A percentile compares a stretch with the other conserved stretches of the same genome.
phyloP scores from a whole-genome alignment of 1,284 basidiomycete species.

The Ceratobasidium sp. region DNA sequence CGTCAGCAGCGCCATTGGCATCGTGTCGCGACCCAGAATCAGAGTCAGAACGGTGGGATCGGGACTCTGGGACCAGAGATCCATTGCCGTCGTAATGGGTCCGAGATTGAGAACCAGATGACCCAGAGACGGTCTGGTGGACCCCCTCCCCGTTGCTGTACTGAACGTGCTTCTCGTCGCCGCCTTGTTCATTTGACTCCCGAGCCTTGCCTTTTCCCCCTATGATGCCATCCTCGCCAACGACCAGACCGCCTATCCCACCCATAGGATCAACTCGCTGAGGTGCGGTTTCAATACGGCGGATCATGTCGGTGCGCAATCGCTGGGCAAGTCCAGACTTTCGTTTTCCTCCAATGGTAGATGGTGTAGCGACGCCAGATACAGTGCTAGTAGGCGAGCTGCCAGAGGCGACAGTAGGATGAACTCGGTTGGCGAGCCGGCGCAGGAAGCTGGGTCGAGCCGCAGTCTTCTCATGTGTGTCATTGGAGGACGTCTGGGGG shows the following conservation, averaged over 20 bases:
- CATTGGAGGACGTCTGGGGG: background rate
- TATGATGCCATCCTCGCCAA: background rate
- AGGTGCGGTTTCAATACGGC: constrained; percentile 79
- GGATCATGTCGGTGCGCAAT: constrained; percentile 85
- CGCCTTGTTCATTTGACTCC: background rate
- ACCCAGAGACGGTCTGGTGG: constrained; percentile 10
- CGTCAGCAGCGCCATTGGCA: background rate
- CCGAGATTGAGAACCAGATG: constrained; percentile 7
- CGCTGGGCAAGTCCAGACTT: constrained; percentile 21
- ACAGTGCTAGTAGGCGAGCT: constrained; percentile 26
- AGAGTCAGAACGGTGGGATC: too few species aligned
- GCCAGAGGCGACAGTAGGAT: constrained; percentile 4
- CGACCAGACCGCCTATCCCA: constrained; percentile 56
- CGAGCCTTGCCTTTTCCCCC: constrained; percentile 20
- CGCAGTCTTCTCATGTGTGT: background rate
- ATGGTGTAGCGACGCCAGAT: constrained; percentile 29
- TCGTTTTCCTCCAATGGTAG: constrained; percentile 6
- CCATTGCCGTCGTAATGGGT: constrained; percentile 14
- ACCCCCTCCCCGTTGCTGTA: constrained; percentile 11
- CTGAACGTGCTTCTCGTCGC: background rate
- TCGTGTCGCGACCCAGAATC: background rate
- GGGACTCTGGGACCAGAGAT: background rate
- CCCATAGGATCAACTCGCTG: constrained; percentile 88
- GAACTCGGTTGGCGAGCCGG: background rate
- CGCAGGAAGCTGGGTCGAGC: constrained; percentile 6